phyloP scores from a whole-genome alignment of 2,329 filamentous ascomycete genomes.

The Colletotrichum tropicicola region DNA sequence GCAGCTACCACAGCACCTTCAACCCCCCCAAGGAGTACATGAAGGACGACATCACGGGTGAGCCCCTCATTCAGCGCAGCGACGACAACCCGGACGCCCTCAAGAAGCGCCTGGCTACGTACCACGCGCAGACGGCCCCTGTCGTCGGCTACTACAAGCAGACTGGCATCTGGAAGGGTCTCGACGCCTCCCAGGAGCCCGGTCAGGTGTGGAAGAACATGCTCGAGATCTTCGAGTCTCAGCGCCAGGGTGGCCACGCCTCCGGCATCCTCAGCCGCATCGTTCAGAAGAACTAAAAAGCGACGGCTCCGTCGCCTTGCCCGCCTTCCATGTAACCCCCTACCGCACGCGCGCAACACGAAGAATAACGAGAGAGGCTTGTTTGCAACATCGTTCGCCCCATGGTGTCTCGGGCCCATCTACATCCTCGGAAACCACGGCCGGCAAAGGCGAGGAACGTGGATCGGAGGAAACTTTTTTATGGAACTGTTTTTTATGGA shows the following conservation, averaged over 20 bases:
- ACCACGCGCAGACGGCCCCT: constrained; percentile 92
- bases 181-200: constrained; percentile 96
- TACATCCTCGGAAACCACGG: not conserved
- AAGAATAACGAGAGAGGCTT: not conserved
- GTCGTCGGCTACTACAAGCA: constrained; percentile 98
- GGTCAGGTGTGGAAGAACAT: constrained; percentile 95
- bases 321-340: not conserved
- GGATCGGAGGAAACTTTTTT: constrained; percentile 24
- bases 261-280: constrained; percentile 51
- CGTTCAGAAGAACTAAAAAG: constrained; percentile 39
- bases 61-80: constrained; percentile 93
- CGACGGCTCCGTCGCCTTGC: no score
- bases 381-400: not conserved
- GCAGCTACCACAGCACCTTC: constrained; percentile 98
- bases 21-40: constrained; percentile 94
- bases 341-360: not conserved
- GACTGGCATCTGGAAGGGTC: constrained; percentile 94
- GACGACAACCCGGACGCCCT: constrained; percentile 97
- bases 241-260: constrained; percentile 37
- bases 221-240: constrained; percentile 77
- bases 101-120: constrained; percentile 92
- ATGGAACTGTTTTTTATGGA: constrained; percentile 26
- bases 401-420: not conserved
- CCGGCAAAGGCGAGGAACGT: constrained; percentile 7
- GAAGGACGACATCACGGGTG: constrained; percentile 96